Conservation (phyloP, 1,284 basidiomycete species). For the Inonotus obliquus region DNA sequence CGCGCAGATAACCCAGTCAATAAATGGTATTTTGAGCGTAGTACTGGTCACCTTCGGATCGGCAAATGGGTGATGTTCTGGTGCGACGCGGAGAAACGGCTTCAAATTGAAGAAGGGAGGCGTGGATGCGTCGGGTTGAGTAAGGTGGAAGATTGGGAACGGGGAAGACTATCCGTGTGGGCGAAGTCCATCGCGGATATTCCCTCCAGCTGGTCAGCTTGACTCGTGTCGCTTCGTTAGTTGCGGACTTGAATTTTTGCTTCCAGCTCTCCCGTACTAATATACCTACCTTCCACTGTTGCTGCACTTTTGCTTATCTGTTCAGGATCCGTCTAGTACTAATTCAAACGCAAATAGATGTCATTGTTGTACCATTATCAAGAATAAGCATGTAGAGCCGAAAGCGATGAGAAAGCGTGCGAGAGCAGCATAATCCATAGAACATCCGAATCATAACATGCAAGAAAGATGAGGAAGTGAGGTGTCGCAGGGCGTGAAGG, state of each 20-base stretch:
- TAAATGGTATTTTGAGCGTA: slow-evolving; percentile 99
- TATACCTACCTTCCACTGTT: background rate
- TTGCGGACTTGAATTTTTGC: background rate
- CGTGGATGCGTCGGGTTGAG: slow-evolving; percentile 58
- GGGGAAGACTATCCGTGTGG: slow-evolving; percentile 75
- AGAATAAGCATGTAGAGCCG: background rate
- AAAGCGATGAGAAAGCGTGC: slow-evolving; percentile 6
- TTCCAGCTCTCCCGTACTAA: background rate
- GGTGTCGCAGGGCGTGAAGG: background rate
- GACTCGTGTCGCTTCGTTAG: background rate
- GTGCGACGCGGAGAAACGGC: slow-evolving; percentile 91
- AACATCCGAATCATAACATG: slow-evolving; percentile 4
- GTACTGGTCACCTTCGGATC: slow-evolving; percentile 84
- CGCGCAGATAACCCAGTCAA: slow-evolving; percentile 94
- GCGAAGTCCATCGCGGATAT: slow-evolving; percentile 69
- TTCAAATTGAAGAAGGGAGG: slow-evolving; percentile 62
- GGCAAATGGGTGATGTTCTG: slow-evolving; percentile 93
- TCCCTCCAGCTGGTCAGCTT: slow-evolving; percentile 72
- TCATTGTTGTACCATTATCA: slow-evolving; percentile 15
- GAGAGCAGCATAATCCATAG: background rate
- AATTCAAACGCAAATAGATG: background rate
- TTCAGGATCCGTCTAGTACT: background rate
- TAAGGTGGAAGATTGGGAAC: slow-evolving; percentile 80
- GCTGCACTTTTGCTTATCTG: background rate
- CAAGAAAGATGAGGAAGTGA: background rate